Conservation (phyloP, 805 yeast genomes). For the Cyberlindnera sargentensis region DNA sequence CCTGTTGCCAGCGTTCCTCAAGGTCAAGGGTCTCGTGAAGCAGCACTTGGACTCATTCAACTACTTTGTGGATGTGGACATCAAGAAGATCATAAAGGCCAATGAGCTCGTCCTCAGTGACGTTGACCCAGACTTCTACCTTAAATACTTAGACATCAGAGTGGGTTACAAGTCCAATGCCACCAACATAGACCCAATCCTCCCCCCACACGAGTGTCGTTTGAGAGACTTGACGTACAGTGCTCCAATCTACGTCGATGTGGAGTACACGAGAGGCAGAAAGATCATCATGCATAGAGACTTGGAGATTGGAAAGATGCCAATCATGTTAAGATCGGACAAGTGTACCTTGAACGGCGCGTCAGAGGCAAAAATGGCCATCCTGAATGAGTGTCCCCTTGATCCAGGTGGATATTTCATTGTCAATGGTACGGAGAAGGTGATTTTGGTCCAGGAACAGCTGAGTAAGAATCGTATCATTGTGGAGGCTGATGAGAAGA, state of each 20-base stretch:
- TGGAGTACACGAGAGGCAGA: conserved; percentile 92
- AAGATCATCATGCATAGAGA: conserved; percentile 86
- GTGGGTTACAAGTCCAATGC: conserved; percentile 76
- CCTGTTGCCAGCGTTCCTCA: conserved; percentile 87
- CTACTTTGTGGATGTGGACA: conserved; percentile 88
- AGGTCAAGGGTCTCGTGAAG: conserved; percentile 92
- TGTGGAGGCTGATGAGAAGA: conserved; percentile 95
- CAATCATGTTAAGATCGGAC: conserved; percentile 93
- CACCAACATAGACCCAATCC: conserved; percentile 46
- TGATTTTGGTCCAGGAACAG: conserved; percentile 94
- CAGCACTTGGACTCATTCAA: conserved; percentile 98
- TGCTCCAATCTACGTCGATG: conserved; percentile 94
- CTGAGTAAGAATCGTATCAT: conserved; percentile 94
- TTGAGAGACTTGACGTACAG: conserved; percentile 89
- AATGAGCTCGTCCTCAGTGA: conserved; percentile 85
- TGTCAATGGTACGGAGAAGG: conserved; percentile 97
- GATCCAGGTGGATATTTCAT: conserved; percentile 99
- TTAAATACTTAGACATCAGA: conserved; percentile 87
- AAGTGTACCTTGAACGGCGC: conserved; percentile 83
- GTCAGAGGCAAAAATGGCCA: conserved; percentile 79
- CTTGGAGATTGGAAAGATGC: conserved; percentile 96
- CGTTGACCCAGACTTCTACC: conserved; percentile 94
- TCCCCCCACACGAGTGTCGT: conserved; percentile 94
- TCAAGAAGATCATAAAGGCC: conserved; percentile 87
- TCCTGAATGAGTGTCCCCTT: conserved; percentile 85